These are phyloP conservation scores for Clarireedia hainanense DNA, from an alignment of 2,329 filamentous ascomycete species.

Conservation along the genomic window DNA sequence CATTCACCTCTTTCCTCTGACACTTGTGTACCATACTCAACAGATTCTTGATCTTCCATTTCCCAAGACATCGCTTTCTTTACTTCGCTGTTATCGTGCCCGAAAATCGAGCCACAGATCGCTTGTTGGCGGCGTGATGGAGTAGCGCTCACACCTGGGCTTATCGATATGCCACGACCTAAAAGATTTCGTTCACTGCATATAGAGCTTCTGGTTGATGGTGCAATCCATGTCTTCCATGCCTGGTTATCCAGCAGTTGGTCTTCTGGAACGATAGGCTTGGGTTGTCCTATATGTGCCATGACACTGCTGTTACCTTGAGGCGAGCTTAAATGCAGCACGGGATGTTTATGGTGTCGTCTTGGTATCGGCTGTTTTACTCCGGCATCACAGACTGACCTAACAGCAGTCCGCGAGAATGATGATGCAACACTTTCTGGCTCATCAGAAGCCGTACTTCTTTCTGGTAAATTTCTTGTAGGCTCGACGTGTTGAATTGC, in stretches of 20 bases:
- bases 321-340: slow-evolving; percentile 18
- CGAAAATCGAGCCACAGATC: too few species aligned
- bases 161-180: slow-evolving; percentile 11
- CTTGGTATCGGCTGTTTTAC: slow-evolving; percentile 4
- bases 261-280: slow-evolving; percentile 15
- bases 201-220: background rate
- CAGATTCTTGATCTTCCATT: too few species aligned
- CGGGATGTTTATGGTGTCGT: slow-evolving; percentile 2
- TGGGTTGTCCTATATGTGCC: slow-evolving; percentile 20
- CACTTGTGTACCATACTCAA: too few species aligned
- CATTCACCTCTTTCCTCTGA: too few species aligned
- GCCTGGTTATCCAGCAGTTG: slow-evolving; percentile 22
- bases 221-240: slow-evolving; percentile 25
- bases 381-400: background rate
- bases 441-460: background rate
- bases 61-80: background rate
- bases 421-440: background rate
- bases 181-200: background rate
- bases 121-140: background rate
- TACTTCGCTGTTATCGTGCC: background rate
- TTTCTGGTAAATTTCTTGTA: background rate
- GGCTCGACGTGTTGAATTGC: background rate
- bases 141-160: slow-evolving; percentile 20
- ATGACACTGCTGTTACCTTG: slow-evolving; percentile 18
- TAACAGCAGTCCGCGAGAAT: background rate